Base-by-base conservation (phyloP, 192 early-diverging fungal species). In the Ambispora gerdemannii region DNA sequence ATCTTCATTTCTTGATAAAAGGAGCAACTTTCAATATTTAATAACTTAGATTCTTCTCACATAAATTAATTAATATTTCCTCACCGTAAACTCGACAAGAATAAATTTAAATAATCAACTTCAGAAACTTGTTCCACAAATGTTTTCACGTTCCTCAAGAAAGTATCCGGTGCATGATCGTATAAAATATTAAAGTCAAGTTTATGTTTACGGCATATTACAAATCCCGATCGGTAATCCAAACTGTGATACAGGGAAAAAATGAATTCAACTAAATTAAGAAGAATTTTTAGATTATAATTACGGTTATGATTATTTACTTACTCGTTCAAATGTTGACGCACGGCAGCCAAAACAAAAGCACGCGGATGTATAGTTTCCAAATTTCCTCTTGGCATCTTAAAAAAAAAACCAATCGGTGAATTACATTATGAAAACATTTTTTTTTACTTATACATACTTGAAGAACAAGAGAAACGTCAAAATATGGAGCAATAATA, bases 321-420 rank as follows among this genome's bases (percentile, higher is more conserved):
- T 50, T 75, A 84, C 69, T 50, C 43, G 27, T 90, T 82, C 22
- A 96, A 67, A 7, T 78, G 68, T 22, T 83, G 80, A 2, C 91
- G 83, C 7, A 93, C 87, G 2, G 84, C 76, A 1, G 90, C 82
- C 17, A 97, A 77, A 0, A 97, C 93, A 69, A 98, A 77, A 4
- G 95, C 91, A 3, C 97, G 89, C 1, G 97, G 97, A 17, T 86
- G 81, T 24, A 98, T 84, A 0, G 95, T 97, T 72, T 98, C 97
- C 59, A 97, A 78, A 66, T 98, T 98, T 6, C 97, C 97, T 30
- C 97, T 90, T 13, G 97, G 97, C 97, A 98, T 98, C 80, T 70
- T 6, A 27, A 17, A 34, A 13, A 27, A 15, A 89, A 77, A 62
- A 82, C 75, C 15, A 82, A 73, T 13, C n/a, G n/a, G n/a, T n/a